A percentile compares a stretch with the other conserved stretches of the same genome.
Conservation (phyloP, 768 basidiomycete species). For the Candolleomyces aberdarensis region DNA sequence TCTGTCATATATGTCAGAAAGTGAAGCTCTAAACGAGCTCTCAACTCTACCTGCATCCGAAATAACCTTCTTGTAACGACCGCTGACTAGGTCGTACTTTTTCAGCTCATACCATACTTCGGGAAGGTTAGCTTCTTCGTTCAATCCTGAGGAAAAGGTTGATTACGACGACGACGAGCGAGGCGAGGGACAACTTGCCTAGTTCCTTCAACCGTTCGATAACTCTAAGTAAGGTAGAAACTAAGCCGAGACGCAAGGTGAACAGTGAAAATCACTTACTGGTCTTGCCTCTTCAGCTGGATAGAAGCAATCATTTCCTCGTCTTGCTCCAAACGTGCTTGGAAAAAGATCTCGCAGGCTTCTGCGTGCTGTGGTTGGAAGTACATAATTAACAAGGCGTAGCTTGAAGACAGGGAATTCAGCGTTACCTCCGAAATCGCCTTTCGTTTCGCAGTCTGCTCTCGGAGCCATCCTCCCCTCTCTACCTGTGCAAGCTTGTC, state of each 20-base stretch:
- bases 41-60: too few relatives aligned
- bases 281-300: slow-evolving; percentile 32
- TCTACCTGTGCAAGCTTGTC: not conserved
- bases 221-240: not conserved
- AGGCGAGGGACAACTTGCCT: not conserved
- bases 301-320: slow-evolving; percentile 23
- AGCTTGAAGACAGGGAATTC: not conserved
- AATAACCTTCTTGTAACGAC: not conserved
- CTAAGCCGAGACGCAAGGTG: not conserved
- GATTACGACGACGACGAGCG: not conserved
- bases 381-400: not conserved
- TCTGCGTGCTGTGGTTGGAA: slow-evolving; percentile 32
- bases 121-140: not conserved
- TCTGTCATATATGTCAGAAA: too few relatives aligned
- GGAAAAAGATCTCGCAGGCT: slow-evolving; percentile 24
- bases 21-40: too few relatives aligned
- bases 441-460: not conserved
- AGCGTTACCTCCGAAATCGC: not conserved
- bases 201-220: not conserved
- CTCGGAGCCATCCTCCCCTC: not conserved
- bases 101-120: not conserved
- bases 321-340: slow-evolving; percentile 28
- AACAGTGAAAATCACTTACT: slow-evolving; percentile 29
- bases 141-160: not conserved
- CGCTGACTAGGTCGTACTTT: not conserved